Evolutionary conservation across 768 basidiomycete species (phyloP), one percentile per base, ranked within the genome.

Genomic region (Mycena amicta): DNA sequence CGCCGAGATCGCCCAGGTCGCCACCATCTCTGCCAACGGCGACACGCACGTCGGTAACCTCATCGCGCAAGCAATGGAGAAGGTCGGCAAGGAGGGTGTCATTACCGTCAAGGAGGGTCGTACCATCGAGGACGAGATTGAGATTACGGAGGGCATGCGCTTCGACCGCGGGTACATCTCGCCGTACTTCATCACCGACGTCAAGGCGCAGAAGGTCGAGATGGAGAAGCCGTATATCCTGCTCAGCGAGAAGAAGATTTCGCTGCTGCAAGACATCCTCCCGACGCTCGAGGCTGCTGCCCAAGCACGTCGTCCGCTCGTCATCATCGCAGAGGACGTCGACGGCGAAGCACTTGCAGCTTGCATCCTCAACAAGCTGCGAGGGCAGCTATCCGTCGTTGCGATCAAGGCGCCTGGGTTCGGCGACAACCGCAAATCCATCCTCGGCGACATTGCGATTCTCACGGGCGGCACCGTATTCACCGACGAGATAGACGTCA

Each of bases 101-200:
- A 98, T 99, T 80, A 98, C 96, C 50, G 95, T 99, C 74, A 99
- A 98, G 82, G 96, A 99, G 75, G 96, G 96, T 43, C 88, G 90
- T 67, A 98, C 96, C 4, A 97, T 95, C 64, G 95, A 98, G 67
- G 96, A 99, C 71, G 95, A 97, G 76, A 98, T 98, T 71, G 96
- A 99, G 74, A 95, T 99, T 69, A 98, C 96, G 26, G 96, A 99
- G 78, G 96, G 96, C 75, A 99, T 99, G 96, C 88, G 95, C 69
- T 98, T 99, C 78, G 96, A 99, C 85, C 91, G 96, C 53, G 96
- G 96, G 22, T 99, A 86, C 83, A 96, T 98, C 77, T 94, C 92
- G 1, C 93, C 95, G 0, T 98, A 98, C 85, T 97, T 98, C 74
- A 87, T 99, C 76, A 98, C 96, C 64, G 94, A 99, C 78, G 91